phyloP scores from a whole-genome alignment of 129 eudicot genomes.

The Tanacetum coccineum region DNA sequence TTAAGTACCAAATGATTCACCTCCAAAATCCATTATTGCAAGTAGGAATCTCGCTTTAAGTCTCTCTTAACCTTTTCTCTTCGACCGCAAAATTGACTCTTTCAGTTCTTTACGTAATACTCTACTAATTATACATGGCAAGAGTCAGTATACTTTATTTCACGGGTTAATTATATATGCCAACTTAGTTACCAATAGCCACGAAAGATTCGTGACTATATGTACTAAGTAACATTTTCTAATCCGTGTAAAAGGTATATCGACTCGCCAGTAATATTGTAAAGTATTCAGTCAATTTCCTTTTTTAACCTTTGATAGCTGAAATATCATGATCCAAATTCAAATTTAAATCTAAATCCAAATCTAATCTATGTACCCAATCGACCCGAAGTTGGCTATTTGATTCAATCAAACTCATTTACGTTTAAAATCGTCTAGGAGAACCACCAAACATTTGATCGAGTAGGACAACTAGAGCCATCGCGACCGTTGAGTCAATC shows the following conservation, averaged over 20 bases:
- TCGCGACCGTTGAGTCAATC: constrained; percentile 44
- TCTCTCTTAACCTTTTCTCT: not conserved
- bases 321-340: no score
- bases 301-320: no score
- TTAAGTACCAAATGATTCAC: not conserved
- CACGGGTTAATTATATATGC: no score
- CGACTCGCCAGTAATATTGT: no score
- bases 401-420: not conserved
- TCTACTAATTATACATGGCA: not conserved
- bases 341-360: no score
- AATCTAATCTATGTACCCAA: not conserved
- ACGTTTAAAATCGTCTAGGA: constrained; percentile 21
- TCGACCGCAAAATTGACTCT: no score
- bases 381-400: not conserved
- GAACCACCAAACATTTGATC: constrained; percentile 61
- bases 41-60: not conserved
- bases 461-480: constrained; percentile 66
- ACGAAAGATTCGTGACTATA: no score
- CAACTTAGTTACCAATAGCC: no score
- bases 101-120: no score
- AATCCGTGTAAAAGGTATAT: no score
- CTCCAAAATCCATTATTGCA: not conserved
- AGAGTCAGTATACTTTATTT: not conserved
- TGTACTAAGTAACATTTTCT: no score
- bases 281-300: no score